Base-by-base conservation (phyloP, 2,329 filamentous ascomycete genomes). In the Phaeosphaeria sp. region DNA sequence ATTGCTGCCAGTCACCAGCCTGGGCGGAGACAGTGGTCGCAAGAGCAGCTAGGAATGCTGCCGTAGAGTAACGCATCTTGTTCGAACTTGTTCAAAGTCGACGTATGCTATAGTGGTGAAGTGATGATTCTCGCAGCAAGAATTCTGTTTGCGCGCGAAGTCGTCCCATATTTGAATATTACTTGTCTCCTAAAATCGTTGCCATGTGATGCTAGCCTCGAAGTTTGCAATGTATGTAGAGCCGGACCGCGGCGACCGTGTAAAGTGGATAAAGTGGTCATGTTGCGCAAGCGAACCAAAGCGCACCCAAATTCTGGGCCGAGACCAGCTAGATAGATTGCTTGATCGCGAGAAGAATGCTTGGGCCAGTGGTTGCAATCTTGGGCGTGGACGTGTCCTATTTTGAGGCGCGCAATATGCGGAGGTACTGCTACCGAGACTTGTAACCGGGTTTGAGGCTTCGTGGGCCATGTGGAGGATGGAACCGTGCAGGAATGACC, bases 1-100 rank as follows among this genome's bases (percentile, higher is more conserved):
- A 77, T 66, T 77, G 74, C 54, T 72, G 69, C 69, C 71, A 77
- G 49, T 73, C 71, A 18, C 60, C 60, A 11, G 72, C 64, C 2
- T 62, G 63, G 8, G 73, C 74, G 43, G 61, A 64, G 17, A 65
- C 66, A 17, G 66, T 63, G 36, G 68, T 57, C 8, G 62, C 59
- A 15, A 77, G 49, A 21, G 72, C n/a, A 15, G 64, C 66, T 15
- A 76, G 8, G 6, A 66, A 50, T 33, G 54, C 54, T 4, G 66
- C 52, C 6, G 57, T 54, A 13, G 66, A 58, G 44, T 54, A 55
- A 63, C 63, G 61, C 73, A 76, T 75, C 13, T 56, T 63, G 5
- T 36, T 36, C 30, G 51, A 49, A 11, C 15, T 49, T 46, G n/a
- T 9, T 24, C 6, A 46, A 13, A 13, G 11, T 46, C 5, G n/a